Base-by-base conservation (phyloP, 176 grass and related monocot species). In the Urochloa ruziziensis region DNA sequence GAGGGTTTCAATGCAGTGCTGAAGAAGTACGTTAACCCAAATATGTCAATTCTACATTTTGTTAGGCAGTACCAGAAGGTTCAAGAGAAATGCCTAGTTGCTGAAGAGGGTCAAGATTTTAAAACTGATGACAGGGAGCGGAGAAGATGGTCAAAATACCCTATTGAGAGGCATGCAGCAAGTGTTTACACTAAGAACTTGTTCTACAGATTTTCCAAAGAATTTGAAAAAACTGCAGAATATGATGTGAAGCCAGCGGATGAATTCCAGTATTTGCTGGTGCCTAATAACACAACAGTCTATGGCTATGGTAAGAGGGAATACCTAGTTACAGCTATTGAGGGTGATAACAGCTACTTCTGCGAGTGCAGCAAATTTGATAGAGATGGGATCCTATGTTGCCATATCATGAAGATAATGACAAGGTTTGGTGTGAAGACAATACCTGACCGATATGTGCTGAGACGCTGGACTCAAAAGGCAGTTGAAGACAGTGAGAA, bases 401-500 rank as follows among this genome's bases (percentile, higher is more conserved):
- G 47, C 47, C 47, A 49, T 49, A 18, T 49, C 5, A 23, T 54
- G 52, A 54, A 54, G 2, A 8, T 54, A 0, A 1, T 54, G 52
- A 9, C 19, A 1, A 54, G 5, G 6, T 23, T 54, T 0, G 52
- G 52, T 53, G 16, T 53, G 5, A 19, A 21, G 0, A 53, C 0
- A 1, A 53, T 53, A 0, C 49, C 3, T 5, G 12, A 14, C 0
- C 15, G 17, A 4, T 54, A 10, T 4, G 5, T 23, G 5, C 2
- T 56, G 2, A 56, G 18, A 23, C 21, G 6, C 1, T 56, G 21
- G 53, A 23, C 53, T 2, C 53, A 23, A n/a, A 2, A 23, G 10
- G 53, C 6, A 0, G 21, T 56, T n/a, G 5, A 1, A 7, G 7
- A 8, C n/a, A 21, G 0, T 9, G 21, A 9, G 0, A 2, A 9